Evolutionary conservation across 2,329 filamentous ascomycete genomes (phyloP).

Genomic region (Aschersonia sp.): DNA sequence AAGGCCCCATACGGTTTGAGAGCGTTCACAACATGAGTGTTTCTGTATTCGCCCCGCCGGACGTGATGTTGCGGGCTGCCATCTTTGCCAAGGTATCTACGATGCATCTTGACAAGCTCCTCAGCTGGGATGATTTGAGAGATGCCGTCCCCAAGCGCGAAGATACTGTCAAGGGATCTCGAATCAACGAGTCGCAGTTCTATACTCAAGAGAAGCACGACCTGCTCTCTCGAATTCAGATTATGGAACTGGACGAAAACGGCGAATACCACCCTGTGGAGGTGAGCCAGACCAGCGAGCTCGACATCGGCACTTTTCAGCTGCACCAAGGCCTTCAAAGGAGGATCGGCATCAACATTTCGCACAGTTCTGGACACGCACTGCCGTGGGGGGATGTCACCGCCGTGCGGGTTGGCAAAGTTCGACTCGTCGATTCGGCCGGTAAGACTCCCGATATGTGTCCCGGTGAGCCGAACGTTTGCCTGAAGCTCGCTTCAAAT

Average conservation of each 20-base stretch:
- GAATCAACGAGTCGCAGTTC: constrained; percentile 84
- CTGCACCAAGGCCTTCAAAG: constrained; percentile 89
- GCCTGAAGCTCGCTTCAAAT: constrained; percentile 61
- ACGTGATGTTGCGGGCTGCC: constrained; percentile 67
- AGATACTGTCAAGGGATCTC: constrained; percentile 39
- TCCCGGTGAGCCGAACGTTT: constrained; percentile 56
- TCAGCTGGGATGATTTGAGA: constrained; percentile 98
- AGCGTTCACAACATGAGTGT: constrained; percentile 98
- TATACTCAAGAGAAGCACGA: constrained; percentile 90
- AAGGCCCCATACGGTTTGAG: constrained; percentile 83
- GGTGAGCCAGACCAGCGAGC: constrained; percentile 69
- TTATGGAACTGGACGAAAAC: constrained; percentile 81
- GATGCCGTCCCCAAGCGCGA: constrained; percentile 52
- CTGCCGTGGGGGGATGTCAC: constrained; percentile 80
- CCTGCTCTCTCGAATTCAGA: constrained; percentile 72
- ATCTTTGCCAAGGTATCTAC: constrained; percentile 82
- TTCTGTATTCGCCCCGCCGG: constrained; percentile 55
- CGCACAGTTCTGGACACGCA: constrained; percentile 76
- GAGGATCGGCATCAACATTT: constrained; percentile 74
- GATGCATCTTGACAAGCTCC: constrained; percentile 91
- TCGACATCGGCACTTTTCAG: constrained; percentile 85
- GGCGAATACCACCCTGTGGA: constrained; percentile 89
- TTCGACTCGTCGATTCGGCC: constrained; percentile 70
- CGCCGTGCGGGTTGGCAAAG: constrained; percentile 61
- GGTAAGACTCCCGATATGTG: constrained; percentile 75